These are phyloP conservation scores for Trypanosoma vivax DNA, from an alignment of 208 protist genomes.

Conservation along the genomic window DNA sequence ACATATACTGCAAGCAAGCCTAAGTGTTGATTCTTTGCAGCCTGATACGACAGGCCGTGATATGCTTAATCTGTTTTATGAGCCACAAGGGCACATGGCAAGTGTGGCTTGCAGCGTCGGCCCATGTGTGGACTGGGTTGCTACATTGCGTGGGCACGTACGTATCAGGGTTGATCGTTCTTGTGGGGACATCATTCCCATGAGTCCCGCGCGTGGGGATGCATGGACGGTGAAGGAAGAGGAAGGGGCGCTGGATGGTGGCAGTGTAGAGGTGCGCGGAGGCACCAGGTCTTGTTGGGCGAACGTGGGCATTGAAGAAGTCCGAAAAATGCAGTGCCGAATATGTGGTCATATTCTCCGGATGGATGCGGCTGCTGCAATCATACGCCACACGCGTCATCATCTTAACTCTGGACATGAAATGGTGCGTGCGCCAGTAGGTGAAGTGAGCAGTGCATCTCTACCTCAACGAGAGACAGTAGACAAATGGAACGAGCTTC, in stretches of 20 bases:
- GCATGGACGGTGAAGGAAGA: background rate
- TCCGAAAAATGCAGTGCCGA: conserved; percentile 37
- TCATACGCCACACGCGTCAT: conserved; percentile 40
- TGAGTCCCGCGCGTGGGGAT: background rate
- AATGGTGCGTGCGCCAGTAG: background rate
- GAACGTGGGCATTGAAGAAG: background rate
- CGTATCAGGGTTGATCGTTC: conserved; percentile 16
- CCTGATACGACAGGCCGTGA: conserved; percentile 10
- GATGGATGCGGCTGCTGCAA: conserved; percentile 15
- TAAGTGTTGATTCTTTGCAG: conserved; percentile 20
- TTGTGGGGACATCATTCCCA: background rate
- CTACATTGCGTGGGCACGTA: conserved; percentile 46
- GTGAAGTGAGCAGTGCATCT: background rate
- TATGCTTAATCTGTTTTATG: conserved; percentile 71
- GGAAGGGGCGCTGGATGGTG: background rate
- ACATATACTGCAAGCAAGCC: conserved; percentile 38
- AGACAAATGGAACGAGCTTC: conserved; percentile 32
- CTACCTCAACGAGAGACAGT: conserved; percentile 23
- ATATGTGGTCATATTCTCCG: conserved; percentile 45
- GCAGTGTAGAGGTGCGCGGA: background rate
- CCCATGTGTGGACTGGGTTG: conserved; percentile 36
- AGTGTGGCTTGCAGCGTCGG: conserved; percentile 64
- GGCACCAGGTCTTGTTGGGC: background rate
- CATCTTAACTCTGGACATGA: conserved; percentile 22
- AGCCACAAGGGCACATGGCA: conserved; percentile 53